Conservation (phyloP, 257 asterid species). For the Rehmannia glutinosa region DNA sequence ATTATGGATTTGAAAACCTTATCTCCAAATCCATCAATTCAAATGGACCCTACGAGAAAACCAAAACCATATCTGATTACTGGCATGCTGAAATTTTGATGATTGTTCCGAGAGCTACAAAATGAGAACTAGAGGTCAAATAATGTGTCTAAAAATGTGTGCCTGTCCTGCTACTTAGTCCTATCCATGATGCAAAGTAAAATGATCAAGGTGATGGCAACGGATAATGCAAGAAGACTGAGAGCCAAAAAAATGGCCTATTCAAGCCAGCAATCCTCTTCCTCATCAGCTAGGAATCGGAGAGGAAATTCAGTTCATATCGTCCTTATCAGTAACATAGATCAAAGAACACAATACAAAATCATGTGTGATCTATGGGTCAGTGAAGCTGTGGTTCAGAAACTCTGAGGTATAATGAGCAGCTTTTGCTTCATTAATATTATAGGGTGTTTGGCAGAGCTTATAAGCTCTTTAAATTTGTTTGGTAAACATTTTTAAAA, state of each 20-base stretch:
- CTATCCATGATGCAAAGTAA: not conserved
- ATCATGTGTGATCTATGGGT: not conserved
- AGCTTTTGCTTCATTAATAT: constrained; percentile 6
- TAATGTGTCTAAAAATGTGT: not conserved
- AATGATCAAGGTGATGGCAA: not conserved
- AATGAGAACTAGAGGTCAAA: not conserved
- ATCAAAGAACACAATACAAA: not conserved
- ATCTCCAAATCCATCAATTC: too few relatives aligned
- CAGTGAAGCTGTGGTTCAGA: not conserved
- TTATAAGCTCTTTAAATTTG: too few relatives aligned
- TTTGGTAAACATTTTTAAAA: too few relatives aligned
- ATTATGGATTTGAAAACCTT: too few relatives aligned
- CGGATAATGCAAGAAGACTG: not conserved
- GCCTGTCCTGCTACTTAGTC: not conserved
- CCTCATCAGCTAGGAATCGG: not conserved
- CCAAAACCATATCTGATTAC: not conserved
- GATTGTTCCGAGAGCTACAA: not conserved
- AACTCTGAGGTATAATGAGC: constrained; percentile 3
- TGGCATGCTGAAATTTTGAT: not conserved
- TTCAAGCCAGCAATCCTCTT: constrained; percentile 1
- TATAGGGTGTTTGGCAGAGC: too few relatives aligned
- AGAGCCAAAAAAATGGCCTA: not conserved
- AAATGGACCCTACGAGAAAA: too few relatives aligned
- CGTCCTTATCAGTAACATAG: not conserved
- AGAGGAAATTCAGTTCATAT: not conserved